Evolutionary conservation across 306 rosid genomes (phyloP), one percentile per base, ranked within the genome.

Genomic region (Calophaca sinica): DNA sequence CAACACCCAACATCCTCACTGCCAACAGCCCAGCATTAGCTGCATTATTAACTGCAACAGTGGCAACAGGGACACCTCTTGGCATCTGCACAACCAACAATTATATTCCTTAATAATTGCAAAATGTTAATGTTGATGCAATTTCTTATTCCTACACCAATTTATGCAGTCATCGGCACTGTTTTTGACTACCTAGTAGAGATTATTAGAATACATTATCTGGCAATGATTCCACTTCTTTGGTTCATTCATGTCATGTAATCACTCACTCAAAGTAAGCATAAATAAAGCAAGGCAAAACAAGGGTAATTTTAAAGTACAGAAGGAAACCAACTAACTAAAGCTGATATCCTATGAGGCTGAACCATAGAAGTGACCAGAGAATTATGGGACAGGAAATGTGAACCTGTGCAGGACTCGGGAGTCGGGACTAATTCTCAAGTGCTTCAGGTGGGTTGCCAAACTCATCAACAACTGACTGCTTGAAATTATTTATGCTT

Each of bases 31-130:
- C 98, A 61, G 96, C 98, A 70, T 94, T 91, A 41, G 96, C 85
- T 10, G 97, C 88, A 32, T 94, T 94, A 77, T 94, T 85, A 69
- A 94, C 74, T 50, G 96, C 98, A 36, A 94, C 89, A 20, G 94
- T 86, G 15, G 96, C 97, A 58, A 91, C 96, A 6, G 98, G 98
- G 42, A 91, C 94, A 26, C 97, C 97, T 76, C 84, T 71, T 1
- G 97, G 97, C 96, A 91, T 94, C 97, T 87, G 83, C 84, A 85
- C 7, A 59, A 5, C 32, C 66, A 80, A 69, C 31, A 38, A 63
- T 74, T 20, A 35, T 32, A 9, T 15, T 39, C 10, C 7, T 28
- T 1, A 14, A n/a, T 8, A 54, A 32, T 67, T 55, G 69, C 26
- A 20, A n/a, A 54, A 46, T 13, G 44, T 55, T 53, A 55, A 14